These are phyloP conservation scores for Prosopis cineraria DNA, from an alignment of 306 rosid genomes.

Conservation along the genomic window DNA sequence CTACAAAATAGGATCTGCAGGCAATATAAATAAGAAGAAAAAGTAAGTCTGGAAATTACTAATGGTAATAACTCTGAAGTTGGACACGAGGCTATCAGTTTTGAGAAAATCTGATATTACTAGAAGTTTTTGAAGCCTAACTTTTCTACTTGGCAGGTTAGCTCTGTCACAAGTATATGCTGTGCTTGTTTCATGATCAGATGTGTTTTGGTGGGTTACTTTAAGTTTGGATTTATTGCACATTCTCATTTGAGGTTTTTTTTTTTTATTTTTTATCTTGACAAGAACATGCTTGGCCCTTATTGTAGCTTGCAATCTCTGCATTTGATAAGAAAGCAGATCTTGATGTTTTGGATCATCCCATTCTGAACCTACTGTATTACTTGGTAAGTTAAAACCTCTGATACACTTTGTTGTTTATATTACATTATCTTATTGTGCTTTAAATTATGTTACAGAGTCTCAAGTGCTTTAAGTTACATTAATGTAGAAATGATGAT, in stretches of 20 bases:
- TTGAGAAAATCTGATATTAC: not conserved
- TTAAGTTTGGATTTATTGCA: slow-evolving; percentile 13
- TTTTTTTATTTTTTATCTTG: not conserved
- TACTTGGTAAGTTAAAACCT: slow-evolving; percentile 57
- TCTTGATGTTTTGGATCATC: slow-evolving; percentile 67
- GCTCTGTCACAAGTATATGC: slow-evolving; percentile 70
- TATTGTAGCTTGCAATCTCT: slow-evolving; percentile 61
- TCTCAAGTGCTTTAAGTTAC: not conserved
- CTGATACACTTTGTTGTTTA: not conserved
- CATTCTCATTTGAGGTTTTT: not conserved
- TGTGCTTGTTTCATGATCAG: slow-evolving; percentile 77
- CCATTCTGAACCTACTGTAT: slow-evolving; percentile 60
- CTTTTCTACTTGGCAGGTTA: slow-evolving; percentile 59
- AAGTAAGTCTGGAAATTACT: not conserved
- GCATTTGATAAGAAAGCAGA: slow-evolving; percentile 53
- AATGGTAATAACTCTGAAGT: not conserved
- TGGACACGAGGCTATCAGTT: not conserved
- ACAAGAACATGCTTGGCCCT: slow-evolving; percentile 31
- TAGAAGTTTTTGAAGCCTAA: slow-evolving; percentile 11
- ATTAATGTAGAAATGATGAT: not conserved
- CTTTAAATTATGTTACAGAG: not conserved
- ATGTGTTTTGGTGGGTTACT: slow-evolving; percentile 69
- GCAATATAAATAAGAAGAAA: not conserved
- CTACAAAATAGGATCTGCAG: not conserved
- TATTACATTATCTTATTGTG: not conserved